Conservation (phyloP, 23 red algal genomes). For the Gracilaria caudata region DNA sequence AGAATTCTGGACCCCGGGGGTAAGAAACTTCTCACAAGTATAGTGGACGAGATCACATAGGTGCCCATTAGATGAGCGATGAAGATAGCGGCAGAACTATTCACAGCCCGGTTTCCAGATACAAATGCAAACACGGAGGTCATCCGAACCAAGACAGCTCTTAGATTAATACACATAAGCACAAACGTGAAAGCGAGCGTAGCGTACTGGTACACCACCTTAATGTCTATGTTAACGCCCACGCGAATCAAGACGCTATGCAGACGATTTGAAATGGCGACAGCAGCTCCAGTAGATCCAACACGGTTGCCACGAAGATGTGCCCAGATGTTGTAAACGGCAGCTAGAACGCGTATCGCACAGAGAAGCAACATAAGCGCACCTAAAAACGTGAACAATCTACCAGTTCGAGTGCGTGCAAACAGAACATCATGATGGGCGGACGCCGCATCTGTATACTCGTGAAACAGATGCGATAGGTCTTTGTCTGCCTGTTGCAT, state of each 20-base stretch:
- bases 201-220: slow-evolving; percentile 66
- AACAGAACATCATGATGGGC: slow-evolving; percentile 47
- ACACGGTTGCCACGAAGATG: slow-evolving; percentile 26
- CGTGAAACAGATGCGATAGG: slow-evolving; percentile 34
- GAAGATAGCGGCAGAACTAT: slow-evolving; percentile 72
- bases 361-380: slow-evolving; percentile 67
- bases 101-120: slow-evolving; percentile 56
- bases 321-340: slow-evolving; percentile 51
- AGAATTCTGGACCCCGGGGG: slow-evolving; percentile 62
- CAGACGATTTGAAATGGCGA: slow-evolving; percentile 35
- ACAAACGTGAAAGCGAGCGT: slow-evolving; percentile 70
- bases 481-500: slow-evolving; percentile 28
- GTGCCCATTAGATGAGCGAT: slow-evolving; percentile 78
- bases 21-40: slow-evolving; percentile 59
- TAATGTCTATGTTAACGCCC: slow-evolving; percentile 55
- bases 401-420: slow-evolving; percentile 51
- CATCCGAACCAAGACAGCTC: slow-evolving; percentile 66
- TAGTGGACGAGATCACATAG: slow-evolving; percentile 73
- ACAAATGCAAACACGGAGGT: slow-evolving; percentile 73
- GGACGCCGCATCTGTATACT: slow-evolving; percentile 70
- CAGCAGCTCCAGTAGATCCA: slow-evolving; percentile 49
- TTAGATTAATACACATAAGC: slow-evolving; percentile 58
- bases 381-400: slow-evolving; percentile 57
- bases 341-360: slow-evolving; percentile 44
- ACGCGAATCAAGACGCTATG: slow-evolving; percentile 54